Percentiles rank a stretch among this genome's conserved stretches.
These are phyloP conservation scores for Pelargonium nanum DNA, from an alignment of 345 rosid genomes.

Conservation along the genomic window DNA sequence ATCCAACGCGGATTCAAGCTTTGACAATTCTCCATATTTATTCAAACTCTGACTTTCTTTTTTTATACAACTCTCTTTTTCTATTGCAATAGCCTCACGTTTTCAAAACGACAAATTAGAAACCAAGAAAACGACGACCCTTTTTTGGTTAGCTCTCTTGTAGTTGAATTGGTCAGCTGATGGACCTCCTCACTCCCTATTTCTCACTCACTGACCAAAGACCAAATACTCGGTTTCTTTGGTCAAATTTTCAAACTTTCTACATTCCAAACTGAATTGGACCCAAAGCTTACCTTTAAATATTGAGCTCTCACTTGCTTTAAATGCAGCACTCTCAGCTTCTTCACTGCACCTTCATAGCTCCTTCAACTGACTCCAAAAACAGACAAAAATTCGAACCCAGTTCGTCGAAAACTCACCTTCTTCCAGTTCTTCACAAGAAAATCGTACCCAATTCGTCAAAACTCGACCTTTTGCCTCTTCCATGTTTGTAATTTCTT, in stretches of 20 bases:
- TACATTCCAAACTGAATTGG: neutral
- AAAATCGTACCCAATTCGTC: neutral
- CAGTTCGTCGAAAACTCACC: too few species aligned
- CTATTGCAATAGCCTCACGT: too few species aligned
- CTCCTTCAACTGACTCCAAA: neutral
- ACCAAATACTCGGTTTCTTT: neutral
- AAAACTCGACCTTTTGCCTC: neutral
- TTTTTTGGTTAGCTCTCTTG: too few species aligned
- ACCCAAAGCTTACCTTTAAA: neutral
- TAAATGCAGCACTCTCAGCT: neutral
- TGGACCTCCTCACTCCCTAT: neutral
- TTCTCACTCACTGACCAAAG: neutral
- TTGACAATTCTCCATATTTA: too few species aligned
- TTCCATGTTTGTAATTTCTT: slow-evolving; percentile 1
- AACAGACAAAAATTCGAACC: too few species aligned
- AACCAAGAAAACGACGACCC: neutral
- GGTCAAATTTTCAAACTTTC: neutral
- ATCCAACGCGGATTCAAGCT: too few species aligned
- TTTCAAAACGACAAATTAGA: neutral
- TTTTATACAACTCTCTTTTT: too few species aligned
- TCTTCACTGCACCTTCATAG: neutral
- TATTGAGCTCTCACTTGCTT: neutral
- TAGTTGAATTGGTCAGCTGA: neutral
- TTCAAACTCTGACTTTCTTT: too few species aligned
- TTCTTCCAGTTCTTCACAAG: too few species aligned